phyloP scores from a whole-genome alignment of 1,139 yeast genomes.

The Candida albicans region DNA sequence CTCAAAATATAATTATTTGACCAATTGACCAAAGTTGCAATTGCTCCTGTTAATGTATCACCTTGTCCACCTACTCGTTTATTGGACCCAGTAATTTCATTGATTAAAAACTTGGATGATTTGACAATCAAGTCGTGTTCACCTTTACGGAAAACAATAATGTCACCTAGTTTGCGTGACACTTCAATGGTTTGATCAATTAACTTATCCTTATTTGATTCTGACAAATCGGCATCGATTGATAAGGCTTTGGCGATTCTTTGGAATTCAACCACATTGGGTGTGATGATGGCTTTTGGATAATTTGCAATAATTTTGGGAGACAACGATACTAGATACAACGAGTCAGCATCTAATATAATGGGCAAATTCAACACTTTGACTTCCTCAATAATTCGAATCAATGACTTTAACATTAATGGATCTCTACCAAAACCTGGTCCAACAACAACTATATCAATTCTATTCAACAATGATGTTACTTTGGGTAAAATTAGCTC shows the following conservation, averaged over 20 bases:
- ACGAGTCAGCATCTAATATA: slow-evolving; percentile 87
- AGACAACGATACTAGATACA: slow-evolving; percentile 57
- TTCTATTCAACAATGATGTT: slow-evolving; percentile 52
- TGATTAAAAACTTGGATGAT: slow-evolving; percentile 33
- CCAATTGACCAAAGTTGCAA: slow-evolving; percentile 46
- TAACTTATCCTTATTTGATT: slow-evolving; percentile 21
- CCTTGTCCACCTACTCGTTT: slow-evolving; percentile 52
- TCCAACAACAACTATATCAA: slow-evolving; percentile 84
- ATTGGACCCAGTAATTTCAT: slow-evolving; percentile 56
- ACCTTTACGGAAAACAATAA: slow-evolving; percentile 76
- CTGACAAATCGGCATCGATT: slow-evolving; percentile 31
- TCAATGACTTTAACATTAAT: slow-evolving; percentile 61
- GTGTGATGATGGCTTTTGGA: slow-evolving; percentile 71
- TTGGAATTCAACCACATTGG: slow-evolving; percentile 83
- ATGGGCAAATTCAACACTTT: slow-evolving; percentile 58
- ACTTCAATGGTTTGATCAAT: slow-evolving; percentile 39
- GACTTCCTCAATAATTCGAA: slow-evolving; percentile 57
- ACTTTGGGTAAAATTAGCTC: slow-evolving; percentile 56
- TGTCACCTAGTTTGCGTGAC: slow-evolving; percentile 60
- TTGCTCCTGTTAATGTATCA: slow-evolving; percentile 46
- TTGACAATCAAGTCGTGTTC: slow-evolving; percentile 59
- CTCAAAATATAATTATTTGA: slow-evolving; percentile 52
- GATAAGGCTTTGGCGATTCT: slow-evolving; percentile 54
- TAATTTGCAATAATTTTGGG: slow-evolving; percentile 54
- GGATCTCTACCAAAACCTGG: slow-evolving; percentile 92